Base-by-base conservation (phyloP, 1,139 yeast species). In the Magnusiomyces suaveolens region DNA sequence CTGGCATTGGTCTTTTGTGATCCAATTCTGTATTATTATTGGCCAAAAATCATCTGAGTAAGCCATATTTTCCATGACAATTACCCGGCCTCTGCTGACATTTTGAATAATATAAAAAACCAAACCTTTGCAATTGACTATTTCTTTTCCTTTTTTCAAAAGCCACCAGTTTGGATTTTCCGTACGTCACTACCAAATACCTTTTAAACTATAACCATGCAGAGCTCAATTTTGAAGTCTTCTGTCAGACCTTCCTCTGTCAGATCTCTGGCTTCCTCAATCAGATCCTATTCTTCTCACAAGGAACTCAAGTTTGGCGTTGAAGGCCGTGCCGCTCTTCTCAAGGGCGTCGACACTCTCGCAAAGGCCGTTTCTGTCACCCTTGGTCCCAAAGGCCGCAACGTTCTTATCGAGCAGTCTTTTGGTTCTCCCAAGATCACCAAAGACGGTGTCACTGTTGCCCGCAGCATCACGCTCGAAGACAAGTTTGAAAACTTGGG, bases 381-480 rank as follows among this genome's bases (percentile, higher is more conserved):
- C 48, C 78, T 92, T 63, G 98, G 98, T 59, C 98, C 98, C 69
- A 92, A 92, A 75, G 98, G 98, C 69, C 85, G 98, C 75, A 92
- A 92, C 68, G 98, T 92, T 52, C 81, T 92, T 67, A 92, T 92
- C 68, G 98, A 92, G 75, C 98, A 92, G 75, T 87, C 88, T 61
- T 92, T 88, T 62, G 98, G 98, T 59, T 81, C 96, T 51, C 98
- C 98, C 69, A 92, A 92, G 79, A 92, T 92, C 79, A 92, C 98
- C 75, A 92, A 92, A 78, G 98, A 92, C 72, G 98, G 98, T 83
- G 98, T 92, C 57, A 92, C 98, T 50, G 98, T 92, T 60, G 98
- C 98, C 63, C 83, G 80, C 69, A 83, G 96, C 59, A 84, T 92
- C 69, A 81, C 83, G 54, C 78, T 92, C 66, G 78, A 88, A 72